Base-by-base conservation (phyloP, 345 rosid species). In the Rhodamnia rubescens region DNA sequence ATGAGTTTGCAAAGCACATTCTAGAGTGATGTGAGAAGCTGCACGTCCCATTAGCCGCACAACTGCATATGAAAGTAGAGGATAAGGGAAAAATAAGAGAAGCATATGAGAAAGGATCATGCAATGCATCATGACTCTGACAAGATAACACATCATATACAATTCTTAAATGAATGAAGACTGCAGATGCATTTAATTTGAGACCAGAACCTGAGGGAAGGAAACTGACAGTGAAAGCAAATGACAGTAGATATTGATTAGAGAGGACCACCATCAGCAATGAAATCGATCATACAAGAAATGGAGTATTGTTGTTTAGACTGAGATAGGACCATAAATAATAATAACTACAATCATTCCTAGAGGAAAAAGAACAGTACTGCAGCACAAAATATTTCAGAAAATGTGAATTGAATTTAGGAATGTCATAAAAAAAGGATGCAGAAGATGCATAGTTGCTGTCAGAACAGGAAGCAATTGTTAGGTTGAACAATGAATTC, bases 11-110 rank as follows among this genome's bases (percentile, higher is more conserved):
- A 97, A 88, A 87, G 99, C 99, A 80, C 99, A 96, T 89, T 97
- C 98, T 85, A 97, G 91, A 75, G 99, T 96, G 90, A 97, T 96
- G 84, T 97, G 99, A 42, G 99, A 97, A 85, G 99, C 99, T 40
- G 96, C 98, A 88, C 99, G 99, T 56, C 99, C 99, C 99, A 98
- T 98, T 83, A 98, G 98, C 85, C 99, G 88, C 74, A 98, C 99
- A 93, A 98, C 99, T 97, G 93, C 69, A 69, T 2, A 69, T 36
- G 26, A 47, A 36, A 36, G 80, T 12, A 69, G 36, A 20, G 47
- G 13, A 69, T 36, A 69, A 36, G 80, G 80, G 6, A 57, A 11
- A 57, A 57, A 57, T 10, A 26, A 24, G 40, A 36, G 13, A 32
- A 36, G 24, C 47, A 18, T 26, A 69, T 36, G 26, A 18, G 26